Conservation (phyloP, 1,284 basidiomycete species). For the Papiliotrema laurentii region DNA sequence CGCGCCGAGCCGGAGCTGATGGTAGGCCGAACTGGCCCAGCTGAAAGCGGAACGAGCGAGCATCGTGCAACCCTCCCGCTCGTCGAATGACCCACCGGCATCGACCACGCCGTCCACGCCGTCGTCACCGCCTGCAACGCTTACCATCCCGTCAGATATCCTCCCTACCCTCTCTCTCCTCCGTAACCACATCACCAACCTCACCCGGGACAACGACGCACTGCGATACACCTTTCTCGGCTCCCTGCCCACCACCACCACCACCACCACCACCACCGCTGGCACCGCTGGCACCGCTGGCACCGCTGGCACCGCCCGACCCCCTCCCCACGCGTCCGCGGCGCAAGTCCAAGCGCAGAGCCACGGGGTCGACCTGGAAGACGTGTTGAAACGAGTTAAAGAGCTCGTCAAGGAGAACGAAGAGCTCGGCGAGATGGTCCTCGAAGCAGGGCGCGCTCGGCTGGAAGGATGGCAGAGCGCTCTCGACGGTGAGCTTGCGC, state of each 20-base stretch:
- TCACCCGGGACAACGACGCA: conserved; percentile 41
- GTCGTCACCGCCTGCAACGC: too few species aligned
- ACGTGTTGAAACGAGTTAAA: conserved; percentile 34
- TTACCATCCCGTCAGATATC: conserved; percentile 26
- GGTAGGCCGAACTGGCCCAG: conserved; percentile 15
- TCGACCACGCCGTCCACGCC: too few species aligned
- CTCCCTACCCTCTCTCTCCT: conserved; percentile 31
- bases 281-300: too few species aligned
- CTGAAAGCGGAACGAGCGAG: conserved; percentile 14
- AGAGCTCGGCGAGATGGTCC: conserved; percentile 42
- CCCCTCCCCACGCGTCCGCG: too few species aligned
- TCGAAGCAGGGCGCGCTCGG: conserved; percentile 25
- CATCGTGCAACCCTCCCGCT: conserved; percentile 1
- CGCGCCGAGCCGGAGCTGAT: not conserved
- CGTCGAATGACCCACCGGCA: too few species aligned
- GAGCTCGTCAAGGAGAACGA: conserved; percentile 40
- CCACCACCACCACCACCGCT: not conserved
- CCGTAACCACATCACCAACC: conserved; percentile 32
- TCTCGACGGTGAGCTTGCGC: conserved; percentile 26
- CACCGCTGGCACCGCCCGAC: too few species aligned
- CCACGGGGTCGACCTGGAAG: conserved; percentile 22
- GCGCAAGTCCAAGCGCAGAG: not conserved
- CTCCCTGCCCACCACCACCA: conserved; percentile 1
- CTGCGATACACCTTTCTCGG: conserved; percentile 41
- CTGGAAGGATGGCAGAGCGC: conserved; percentile 29